Percentiles rank a stretch among this genome's conserved stretches.
Conservation (phyloP, 768 basidiomycete species). For the Gautieria morchelliformis region DNA sequence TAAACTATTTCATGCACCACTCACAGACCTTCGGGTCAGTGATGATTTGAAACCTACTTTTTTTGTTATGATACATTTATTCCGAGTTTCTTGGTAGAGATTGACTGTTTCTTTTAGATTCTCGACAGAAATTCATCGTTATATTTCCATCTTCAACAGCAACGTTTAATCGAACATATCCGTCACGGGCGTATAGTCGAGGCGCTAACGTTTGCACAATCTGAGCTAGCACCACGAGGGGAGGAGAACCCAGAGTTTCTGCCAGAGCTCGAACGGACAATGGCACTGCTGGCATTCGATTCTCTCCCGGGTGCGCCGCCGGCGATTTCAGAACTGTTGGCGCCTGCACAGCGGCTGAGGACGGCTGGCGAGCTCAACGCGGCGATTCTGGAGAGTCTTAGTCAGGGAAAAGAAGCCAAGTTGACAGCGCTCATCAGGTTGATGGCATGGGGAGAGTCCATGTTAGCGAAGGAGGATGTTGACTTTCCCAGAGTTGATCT, state of each 20-base stretch:
- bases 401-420: constrained; percentile 90
- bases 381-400: constrained; percentile 85
- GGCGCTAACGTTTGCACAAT: constrained; percentile 86
- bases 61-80: constrained; percentile 2
- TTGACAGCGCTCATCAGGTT: constrained; percentile 73
- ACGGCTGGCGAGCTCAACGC: constrained; percentile 96
- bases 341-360: constrained; percentile 80
- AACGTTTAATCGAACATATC: constrained; percentile 91
- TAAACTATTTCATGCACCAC: constrained; percentile 98
- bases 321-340: constrained; percentile 69
- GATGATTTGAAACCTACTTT: constrained; percentile 60
- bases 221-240: constrained; percentile 88
- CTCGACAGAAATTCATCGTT: constrained; percentile 89
- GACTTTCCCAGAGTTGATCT: constrained; percentile 65
- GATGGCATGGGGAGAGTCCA: constrained; percentile 79
- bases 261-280: constrained; percentile 84
- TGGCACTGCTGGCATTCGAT: constrained; percentile 86
- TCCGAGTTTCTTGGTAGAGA: neutral
- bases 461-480: constrained; percentile 58
- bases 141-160: constrained; percentile 93
- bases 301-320: constrained; percentile 48
- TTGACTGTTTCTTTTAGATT: constrained; percentile 48
- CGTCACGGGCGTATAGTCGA: constrained; percentile 69
- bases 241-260: constrained; percentile 94
- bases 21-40: constrained; percentile 76